phyloP scores from a whole-genome alignment of 1,284 basidiomycete species.

The Ustilago cynodontis region DNA sequence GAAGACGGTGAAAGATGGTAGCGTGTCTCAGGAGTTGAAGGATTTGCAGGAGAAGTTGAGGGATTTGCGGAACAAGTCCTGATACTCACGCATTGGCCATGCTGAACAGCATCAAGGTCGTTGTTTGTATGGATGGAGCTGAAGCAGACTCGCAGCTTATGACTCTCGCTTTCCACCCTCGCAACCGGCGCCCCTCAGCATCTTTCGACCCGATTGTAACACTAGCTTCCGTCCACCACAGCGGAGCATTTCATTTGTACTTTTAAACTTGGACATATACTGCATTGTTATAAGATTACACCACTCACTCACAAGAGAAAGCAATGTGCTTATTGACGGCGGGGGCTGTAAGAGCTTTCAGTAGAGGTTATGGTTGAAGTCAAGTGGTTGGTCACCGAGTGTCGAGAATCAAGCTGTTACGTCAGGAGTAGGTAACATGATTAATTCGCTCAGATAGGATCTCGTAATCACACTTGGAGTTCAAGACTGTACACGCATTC shows the following conservation, averaged over 20 bases:
- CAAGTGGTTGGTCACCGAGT: too few relatives aligned
- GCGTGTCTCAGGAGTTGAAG: slow-evolving; percentile 40
- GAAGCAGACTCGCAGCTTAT: too few relatives aligned
- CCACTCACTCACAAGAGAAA: neutral
- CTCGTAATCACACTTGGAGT: too few relatives aligned
- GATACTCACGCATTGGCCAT: neutral
- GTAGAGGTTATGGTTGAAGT: too few relatives aligned
- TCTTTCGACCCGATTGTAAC: slow-evolving; percentile 1
- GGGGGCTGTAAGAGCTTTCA: too few relatives aligned
- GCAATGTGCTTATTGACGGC: too few relatives aligned
- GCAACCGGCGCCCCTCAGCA: neutral
- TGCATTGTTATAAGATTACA: neutral
- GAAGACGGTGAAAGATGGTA: slow-evolving; percentile 26
- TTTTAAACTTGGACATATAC: slow-evolving; percentile 1
- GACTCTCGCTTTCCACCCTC: neutral
- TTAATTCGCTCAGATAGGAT: too few relatives aligned
- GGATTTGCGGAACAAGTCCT: slow-evolving; percentile 30
- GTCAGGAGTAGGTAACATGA: too few relatives aligned
- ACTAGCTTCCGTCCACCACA: neutral
- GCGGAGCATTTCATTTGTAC: slow-evolving; percentile 13
- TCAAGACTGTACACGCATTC: too few relatives aligned
- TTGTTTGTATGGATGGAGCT: too few relatives aligned
- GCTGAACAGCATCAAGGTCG: neutral
- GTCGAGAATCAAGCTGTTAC: too few relatives aligned
- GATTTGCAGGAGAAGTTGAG: slow-evolving; percentile 53